Percentiles rank a stretch among this genome's conserved stretches.
Conservation (phyloP, 1,284 basidiomycete species). For the Rugosomyces carneus region DNA sequence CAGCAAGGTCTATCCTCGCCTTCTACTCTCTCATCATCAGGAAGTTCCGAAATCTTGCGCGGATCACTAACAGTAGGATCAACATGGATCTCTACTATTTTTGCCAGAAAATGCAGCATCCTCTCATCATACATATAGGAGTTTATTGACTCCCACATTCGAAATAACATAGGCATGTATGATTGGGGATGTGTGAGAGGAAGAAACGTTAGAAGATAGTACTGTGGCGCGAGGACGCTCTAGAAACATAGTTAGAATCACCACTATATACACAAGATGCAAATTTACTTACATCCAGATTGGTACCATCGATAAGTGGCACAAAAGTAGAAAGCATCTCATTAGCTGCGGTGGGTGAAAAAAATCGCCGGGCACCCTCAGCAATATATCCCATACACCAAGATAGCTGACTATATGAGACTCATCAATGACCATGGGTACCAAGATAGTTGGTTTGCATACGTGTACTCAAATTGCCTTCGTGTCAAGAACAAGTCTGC, state of each 20-base stretch:
- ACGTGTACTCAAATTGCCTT: conserved; percentile 79
- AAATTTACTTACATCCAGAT: conserved; percentile 56
- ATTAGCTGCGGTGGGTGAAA: conserved; percentile 82
- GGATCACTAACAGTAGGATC: conserved; percentile 72
- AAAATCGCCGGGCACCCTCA: conserved; percentile 80
- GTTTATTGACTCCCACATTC: conserved; percentile 79
- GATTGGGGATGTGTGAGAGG: conserved; percentile 74
- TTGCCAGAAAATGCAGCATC: conserved; percentile 68
- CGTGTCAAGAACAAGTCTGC: conserved; percentile 82
- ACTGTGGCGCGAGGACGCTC: conserved; percentile 74
- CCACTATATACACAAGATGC: background rate
- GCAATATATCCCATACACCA: conserved; percentile 85
- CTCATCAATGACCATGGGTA: conserved; percentile 3
- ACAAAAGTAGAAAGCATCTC: conserved; percentile 86
- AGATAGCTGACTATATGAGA: conserved; percentile 59
- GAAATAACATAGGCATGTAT: conserved; percentile 78
- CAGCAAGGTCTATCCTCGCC: conserved; percentile 58
- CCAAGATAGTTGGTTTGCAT: conserved; percentile 21
- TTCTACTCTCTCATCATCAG: conserved; percentile 65
- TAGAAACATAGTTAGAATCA: conserved; percentile 23
- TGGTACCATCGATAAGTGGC: conserved; percentile 70
- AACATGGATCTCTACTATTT: conserved; percentile 68
- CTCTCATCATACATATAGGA: conserved; percentile 82
- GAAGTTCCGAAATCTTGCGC: conserved; percentile 52
- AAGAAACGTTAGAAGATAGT: conserved; percentile 77